These are phyloP conservation scores for Chimonanthus praecox DNA, from an alignment of 164 flowering plant genomes.

Conservation along the genomic window DNA sequence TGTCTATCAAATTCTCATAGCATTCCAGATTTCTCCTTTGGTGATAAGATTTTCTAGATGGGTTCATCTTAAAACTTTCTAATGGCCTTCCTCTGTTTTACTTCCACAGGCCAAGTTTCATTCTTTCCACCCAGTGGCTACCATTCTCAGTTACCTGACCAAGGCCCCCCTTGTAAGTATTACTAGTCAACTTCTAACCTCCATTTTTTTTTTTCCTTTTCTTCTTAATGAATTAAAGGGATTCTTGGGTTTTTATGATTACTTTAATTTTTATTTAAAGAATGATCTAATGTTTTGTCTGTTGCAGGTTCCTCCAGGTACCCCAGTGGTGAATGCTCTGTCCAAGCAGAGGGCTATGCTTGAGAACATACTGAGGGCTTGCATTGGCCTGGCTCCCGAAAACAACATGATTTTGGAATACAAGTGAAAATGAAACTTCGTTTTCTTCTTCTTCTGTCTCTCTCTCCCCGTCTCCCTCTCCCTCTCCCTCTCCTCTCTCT, in stretches of 20 bases:
- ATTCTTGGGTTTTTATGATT: not conserved
- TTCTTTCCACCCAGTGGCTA: conserved; percentile 98
- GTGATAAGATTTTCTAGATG: no score
- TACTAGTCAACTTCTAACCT: not conserved
- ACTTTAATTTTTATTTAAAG: not conserved
- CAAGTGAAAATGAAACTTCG: conserved; percentile 18
- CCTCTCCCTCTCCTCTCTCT: no score
- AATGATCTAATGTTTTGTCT: not conserved
- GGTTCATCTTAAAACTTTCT: no score
- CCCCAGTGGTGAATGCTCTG: conserved; percentile 97
- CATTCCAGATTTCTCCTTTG: not conserved
- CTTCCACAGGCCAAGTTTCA: conserved; percentile 76
- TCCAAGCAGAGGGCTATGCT: conserved; percentile 98
- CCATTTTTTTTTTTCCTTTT: not conserved
- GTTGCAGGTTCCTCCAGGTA: conserved; percentile 92
- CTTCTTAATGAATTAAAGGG: not conserved
- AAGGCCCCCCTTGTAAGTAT: conserved; percentile 93
- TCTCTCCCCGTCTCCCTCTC: no score
- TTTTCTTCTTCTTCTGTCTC: no score
- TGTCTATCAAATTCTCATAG: not conserved
- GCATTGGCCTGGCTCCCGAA: conserved; percentile 96
- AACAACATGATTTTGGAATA: conserved; percentile 63
- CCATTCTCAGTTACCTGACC: conserved; percentile 96
- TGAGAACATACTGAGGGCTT: conserved; percentile 97
- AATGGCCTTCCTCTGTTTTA: not conserved